phyloP scores from a whole-genome alignment of 2,329 filamentous ascomycete species.

The Seiridium unicorne region DNA sequence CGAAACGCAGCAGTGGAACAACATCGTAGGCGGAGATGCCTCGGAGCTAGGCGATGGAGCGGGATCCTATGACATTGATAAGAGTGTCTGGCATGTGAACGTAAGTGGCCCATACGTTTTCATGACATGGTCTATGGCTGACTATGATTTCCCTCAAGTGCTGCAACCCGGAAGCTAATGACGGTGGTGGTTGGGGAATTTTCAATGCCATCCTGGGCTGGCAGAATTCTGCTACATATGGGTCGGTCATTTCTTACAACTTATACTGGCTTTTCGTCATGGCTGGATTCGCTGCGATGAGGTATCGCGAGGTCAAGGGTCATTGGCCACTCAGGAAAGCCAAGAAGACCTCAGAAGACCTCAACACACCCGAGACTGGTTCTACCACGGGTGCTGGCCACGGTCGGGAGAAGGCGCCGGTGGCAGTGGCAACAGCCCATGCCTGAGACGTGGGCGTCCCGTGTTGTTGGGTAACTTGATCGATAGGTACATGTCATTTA shows the following conservation, averaged over 20 bases:
- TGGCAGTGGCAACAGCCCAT: too few relatives aligned
- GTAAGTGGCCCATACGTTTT: slow-evolving; percentile 46
- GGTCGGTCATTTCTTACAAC: slow-evolving; percentile 84
- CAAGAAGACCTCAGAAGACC: slow-evolving; percentile 10
- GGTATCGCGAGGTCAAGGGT: slow-evolving; percentile 62
- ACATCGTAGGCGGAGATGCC: slow-evolving; percentile 58
- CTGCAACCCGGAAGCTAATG: slow-evolving; percentile 71
- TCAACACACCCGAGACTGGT: slow-evolving; percentile 39
- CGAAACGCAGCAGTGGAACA: slow-evolving; percentile 68
- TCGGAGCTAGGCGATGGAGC: slow-evolving; percentile 55
- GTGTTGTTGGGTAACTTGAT: too few relatives aligned
- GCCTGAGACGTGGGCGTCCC: too few relatives aligned
- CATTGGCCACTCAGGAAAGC: slow-evolving; percentile 41
- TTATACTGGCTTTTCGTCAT: slow-evolving; percentile 80
- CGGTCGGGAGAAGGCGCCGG: too few relatives aligned
- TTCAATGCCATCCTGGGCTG: slow-evolving; percentile 86
- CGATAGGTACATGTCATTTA: too few relatives aligned
- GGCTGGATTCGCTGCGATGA: slow-evolving; percentile 59
- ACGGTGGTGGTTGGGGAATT: slow-evolving; percentile 79
- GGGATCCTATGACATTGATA: slow-evolving; percentile 75
- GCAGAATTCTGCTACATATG: slow-evolving; percentile 85
- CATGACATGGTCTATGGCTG: slow-evolving; percentile 7
- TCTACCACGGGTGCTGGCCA: slow-evolving; percentile 19
- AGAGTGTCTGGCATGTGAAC: slow-evolving; percentile 82
- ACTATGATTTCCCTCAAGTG: slow-evolving; percentile 50